Conservation (phyloP, 208 protist species). For the Crithidia brevicula region DNA sequence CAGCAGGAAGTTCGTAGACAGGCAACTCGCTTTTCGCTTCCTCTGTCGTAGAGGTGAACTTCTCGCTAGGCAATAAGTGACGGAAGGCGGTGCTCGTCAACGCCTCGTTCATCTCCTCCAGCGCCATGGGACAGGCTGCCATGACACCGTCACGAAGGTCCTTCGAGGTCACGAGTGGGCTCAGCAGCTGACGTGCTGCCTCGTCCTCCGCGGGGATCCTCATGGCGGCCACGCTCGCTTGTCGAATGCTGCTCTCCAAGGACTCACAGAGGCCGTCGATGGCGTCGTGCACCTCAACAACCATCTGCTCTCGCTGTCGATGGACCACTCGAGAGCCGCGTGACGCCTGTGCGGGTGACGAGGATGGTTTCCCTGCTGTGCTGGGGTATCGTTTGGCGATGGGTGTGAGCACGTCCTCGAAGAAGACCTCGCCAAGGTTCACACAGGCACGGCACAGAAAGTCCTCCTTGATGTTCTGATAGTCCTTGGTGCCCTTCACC, state of each 20-base stretch:
- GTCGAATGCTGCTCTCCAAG: constrained; percentile 6
- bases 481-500: constrained; percentile 8
- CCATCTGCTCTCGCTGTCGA: constrained; percentile 27
- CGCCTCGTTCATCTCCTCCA: constrained; percentile 28
- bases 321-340: background rate
- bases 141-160: constrained; percentile 19
- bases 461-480: constrained; percentile 25
- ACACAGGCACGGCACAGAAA: constrained; percentile 38
- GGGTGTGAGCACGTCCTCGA: constrained; percentile 16
- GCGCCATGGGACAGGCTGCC: constrained; percentile 17
- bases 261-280: constrained; percentile 32
- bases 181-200: constrained; percentile 10
- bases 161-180: background rate
- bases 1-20: constrained; percentile 20
- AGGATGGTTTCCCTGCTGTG: background rate
- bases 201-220: background rate
- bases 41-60: background rate
- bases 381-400: constrained; percentile 13
- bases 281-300: constrained; percentile 33
- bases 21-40: background rate
- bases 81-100: constrained; percentile 22
- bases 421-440: constrained; percentile 18
- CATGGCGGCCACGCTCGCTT: background rate
- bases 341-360: background rate
- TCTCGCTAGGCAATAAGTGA: constrained; percentile 12